Evolutionary conservation across 2,329 filamentous ascomycete genomes (phyloP).

Genomic region (Pestalotiopsis sp.): DNA sequence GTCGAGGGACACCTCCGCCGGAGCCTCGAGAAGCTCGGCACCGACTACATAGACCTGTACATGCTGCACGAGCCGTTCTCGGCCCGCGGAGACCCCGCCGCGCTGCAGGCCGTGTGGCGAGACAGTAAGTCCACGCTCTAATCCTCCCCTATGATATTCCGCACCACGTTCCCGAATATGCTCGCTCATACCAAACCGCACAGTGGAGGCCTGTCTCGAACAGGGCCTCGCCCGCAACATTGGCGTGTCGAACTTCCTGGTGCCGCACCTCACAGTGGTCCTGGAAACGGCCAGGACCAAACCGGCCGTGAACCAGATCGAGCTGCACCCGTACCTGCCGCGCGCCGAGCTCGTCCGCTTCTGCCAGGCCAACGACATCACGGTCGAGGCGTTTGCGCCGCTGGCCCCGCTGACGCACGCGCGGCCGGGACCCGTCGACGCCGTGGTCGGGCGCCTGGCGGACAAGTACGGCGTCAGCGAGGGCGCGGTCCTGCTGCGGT

Average conservation of each 20-base stretch:
- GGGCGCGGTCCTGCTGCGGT: constrained; percentile 57
- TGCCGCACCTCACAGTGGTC: constrained; percentile 54
- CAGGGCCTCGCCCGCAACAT: constrained; percentile 68
- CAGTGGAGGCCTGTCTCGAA: constrained; percentile 63
- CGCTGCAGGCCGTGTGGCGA: constrained; percentile 60
- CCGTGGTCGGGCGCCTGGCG: constrained; percentile 49
- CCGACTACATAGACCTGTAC: constrained; percentile 74
- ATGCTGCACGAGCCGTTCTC: constrained; percentile 61
- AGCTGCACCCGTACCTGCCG: constrained; percentile 74
- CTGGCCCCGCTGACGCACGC: constrained; percentile 45
- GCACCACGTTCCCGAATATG: not conserved
- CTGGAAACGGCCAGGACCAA: constrained; percentile 59
- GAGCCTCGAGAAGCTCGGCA: constrained; percentile 62
- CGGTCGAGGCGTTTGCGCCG: constrained; percentile 54
- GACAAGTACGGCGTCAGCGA: constrained; percentile 57
- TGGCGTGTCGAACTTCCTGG: constrained; percentile 73
- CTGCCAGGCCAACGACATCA: constrained; percentile 57
- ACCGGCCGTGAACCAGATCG: constrained; percentile 77
- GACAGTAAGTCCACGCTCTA: constrained; percentile 32
- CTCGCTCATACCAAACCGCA: not conserved
- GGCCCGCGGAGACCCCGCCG: constrained; percentile 40
- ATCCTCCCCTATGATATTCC: not conserved
- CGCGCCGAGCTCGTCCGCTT: constrained; percentile 57
- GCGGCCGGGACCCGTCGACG: constrained; percentile 53
- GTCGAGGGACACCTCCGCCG: constrained; percentile 53